Evolutionary conservation across 257 asterid species (phyloP).

Genomic region (Lycium ferocissimum): DNA sequence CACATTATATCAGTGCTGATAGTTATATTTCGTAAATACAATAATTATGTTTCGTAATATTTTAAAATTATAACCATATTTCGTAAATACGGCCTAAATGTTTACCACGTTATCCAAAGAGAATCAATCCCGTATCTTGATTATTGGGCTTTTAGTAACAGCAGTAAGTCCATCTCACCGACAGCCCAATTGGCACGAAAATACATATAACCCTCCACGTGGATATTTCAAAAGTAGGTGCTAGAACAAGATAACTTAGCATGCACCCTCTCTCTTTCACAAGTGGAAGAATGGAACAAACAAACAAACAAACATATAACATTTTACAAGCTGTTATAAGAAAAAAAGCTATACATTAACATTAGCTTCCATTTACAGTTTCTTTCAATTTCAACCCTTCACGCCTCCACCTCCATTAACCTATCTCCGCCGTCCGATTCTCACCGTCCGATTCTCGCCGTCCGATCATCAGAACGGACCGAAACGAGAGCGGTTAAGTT

Average conservation of each 20-base stretch:
- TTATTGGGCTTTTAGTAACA: no score
- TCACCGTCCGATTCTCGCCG: constrained; percentile 11
- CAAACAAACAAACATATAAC: background rate
- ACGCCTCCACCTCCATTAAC: constrained; percentile 5
- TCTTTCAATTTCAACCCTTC: constrained; percentile 18
- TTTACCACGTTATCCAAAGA: no score
- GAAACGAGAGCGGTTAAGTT: background rate
- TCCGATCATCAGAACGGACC: background rate
- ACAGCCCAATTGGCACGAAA: background rate
- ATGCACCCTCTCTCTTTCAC: constrained; percentile 29
- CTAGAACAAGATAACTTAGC: constrained; percentile 26
- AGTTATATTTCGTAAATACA: no score
- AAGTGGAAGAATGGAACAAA: constrained; percentile 24
- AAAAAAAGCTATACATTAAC: constrained; percentile 7
- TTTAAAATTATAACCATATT: no score
- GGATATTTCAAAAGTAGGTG: background rate
- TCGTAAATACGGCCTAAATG: no score
- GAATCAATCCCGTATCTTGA: no score
- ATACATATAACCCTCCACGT: background rate
- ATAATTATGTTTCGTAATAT: no score
- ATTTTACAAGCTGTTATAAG: constrained; percentile 7
- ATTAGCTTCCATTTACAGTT: constrained; percentile 27
- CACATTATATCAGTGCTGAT: no score
- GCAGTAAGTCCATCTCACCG: background rate
- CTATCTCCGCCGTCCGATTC: background rate